These are phyloP conservation scores for Candida tetrigidarum DNA, from an alignment of 1,139 yeast species.

Conservation along the genomic window DNA sequence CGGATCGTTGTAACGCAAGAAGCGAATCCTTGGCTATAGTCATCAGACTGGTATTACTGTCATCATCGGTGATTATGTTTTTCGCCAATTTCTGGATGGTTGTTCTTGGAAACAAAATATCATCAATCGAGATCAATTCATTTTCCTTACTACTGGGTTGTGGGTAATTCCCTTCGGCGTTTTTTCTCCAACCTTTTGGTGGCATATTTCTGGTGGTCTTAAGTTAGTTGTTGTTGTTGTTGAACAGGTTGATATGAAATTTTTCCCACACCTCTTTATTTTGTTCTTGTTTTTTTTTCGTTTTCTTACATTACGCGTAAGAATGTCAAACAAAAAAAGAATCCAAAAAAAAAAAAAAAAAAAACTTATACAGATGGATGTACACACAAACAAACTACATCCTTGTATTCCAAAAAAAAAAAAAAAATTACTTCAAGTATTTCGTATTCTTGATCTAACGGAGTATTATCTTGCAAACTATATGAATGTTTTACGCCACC, in stretches of 20 bases:
- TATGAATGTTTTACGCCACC: constrained; percentile 11
- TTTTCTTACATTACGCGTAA: background rate
- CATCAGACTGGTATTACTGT: constrained; percentile 35
- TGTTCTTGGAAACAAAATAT: constrained; percentile 67
- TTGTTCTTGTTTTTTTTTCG: constrained; percentile 3
- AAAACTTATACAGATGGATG: background rate
- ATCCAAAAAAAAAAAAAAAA: background rate
- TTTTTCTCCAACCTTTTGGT: constrained; percentile 84
- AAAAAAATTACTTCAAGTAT: no score
- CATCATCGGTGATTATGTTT: constrained; percentile 32
- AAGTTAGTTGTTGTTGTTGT: background rate
- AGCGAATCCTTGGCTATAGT: constrained; percentile 67
- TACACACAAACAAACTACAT: background rate
- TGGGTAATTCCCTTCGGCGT: constrained; percentile 67
- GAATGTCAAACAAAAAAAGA: background rate
- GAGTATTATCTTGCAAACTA: no score
- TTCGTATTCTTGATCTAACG: background rate
- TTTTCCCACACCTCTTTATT: background rate
- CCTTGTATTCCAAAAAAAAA: no score
- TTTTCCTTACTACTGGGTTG: constrained; percentile 51
- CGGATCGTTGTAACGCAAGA: constrained; percentile 68
- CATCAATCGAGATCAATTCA: constrained; percentile 68
- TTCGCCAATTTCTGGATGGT: constrained; percentile 65
- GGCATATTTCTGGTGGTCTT: constrained; percentile 52
- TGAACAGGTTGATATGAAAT: constrained; percentile 1